phyloP scores from a whole-genome alignment of 2,329 filamentous ascomycete genomes.

The Diplocarpon mali region DNA sequence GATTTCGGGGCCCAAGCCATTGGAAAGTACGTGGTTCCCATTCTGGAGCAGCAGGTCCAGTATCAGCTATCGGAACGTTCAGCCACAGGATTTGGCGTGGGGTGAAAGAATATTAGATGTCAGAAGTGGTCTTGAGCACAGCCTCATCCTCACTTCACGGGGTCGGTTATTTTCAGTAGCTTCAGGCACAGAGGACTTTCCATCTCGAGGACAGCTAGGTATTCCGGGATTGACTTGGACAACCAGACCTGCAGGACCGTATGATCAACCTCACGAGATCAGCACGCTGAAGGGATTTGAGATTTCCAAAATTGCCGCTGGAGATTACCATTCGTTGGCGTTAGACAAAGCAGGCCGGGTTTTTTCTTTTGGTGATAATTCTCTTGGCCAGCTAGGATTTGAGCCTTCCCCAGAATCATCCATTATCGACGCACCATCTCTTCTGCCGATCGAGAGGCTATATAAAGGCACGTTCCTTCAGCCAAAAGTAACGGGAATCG shows the following conservation, averaged over 20 bases:
- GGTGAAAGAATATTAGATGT: conserved; percentile 67
- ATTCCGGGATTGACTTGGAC: conserved; percentile 73
- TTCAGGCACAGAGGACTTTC: conserved; percentile 66
- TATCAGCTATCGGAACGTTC: conserved; percentile 63
- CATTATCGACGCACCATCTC: conserved; percentile 57
- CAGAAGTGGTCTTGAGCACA: conserved; percentile 73
- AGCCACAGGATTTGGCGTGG: conserved; percentile 51
- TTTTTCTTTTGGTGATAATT: conserved; percentile 87
- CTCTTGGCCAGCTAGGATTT: conserved; percentile 82
- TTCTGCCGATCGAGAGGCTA: conserved; percentile 58
- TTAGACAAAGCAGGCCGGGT: conserved; percentile 66
- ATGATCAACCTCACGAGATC: conserved; percentile 76
- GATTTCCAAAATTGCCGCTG: conserved; percentile 65
- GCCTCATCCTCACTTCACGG: conserved; percentile 69
- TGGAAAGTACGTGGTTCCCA: conserved; percentile 58
- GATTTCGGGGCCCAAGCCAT: conserved; percentile 46
- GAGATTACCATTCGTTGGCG: conserved; percentile 76
- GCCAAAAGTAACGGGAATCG: conserved; percentile 63
- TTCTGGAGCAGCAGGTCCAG: conserved; percentile 52
- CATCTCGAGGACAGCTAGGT: conserved; percentile 75
- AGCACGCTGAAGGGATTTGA: conserved; percentile 58
- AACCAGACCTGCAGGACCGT: conserved; percentile 64
- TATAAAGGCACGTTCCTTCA: conserved; percentile 56
- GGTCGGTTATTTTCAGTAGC: conserved; percentile 87
- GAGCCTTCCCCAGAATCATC: conserved; percentile 51